Conservation (phyloP, 192 early-diverging fungal species). For the Coemansia furcata region DNA sequence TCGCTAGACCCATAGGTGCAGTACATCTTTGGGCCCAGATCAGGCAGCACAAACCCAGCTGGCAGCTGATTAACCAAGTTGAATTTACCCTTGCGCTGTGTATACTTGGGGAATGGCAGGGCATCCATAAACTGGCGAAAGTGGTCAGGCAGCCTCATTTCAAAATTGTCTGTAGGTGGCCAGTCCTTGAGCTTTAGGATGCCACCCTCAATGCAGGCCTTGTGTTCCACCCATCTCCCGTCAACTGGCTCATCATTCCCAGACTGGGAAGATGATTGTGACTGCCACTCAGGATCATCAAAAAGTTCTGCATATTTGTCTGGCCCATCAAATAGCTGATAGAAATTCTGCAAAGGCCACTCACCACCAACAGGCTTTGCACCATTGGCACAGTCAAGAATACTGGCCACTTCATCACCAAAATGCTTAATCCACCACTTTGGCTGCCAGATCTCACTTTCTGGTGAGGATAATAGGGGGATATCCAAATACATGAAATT, state of each 20-base stretch:
- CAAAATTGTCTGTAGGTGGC: constrained; percentile 62
- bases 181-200: constrained; percentile 64
- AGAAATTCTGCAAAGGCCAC: constrained; percentile 51
- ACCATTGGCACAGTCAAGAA: constrained; percentile 55
- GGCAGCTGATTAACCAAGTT: constrained; percentile 65
- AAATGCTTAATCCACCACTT: constrained; percentile 30
- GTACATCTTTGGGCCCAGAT: constrained; percentile 78
- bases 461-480: constrained; percentile 6
- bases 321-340: constrained; percentile 49
- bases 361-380: constrained; percentile 7
- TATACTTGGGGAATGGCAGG: constrained; percentile 60
- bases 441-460: constrained; percentile 26
- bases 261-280: not conserved
- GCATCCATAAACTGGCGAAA: constrained; percentile 57
- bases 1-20: constrained; percentile 66
- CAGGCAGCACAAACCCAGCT: constrained; percentile 56
- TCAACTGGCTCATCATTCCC: not conserved
- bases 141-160: constrained; percentile 53
- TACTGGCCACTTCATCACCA: constrained; percentile 47
- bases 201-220: not conserved
- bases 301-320: constrained; percentile 16
- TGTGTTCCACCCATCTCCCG: constrained; percentile 20
- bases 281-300: not conserved
- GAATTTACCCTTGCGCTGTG: constrained; percentile 48
- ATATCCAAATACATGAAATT: too few species aligned